Evolutionary conservation across 139 green algal genomes (phyloP).

Genomic region (Chlamydomonas sp.): DNA sequence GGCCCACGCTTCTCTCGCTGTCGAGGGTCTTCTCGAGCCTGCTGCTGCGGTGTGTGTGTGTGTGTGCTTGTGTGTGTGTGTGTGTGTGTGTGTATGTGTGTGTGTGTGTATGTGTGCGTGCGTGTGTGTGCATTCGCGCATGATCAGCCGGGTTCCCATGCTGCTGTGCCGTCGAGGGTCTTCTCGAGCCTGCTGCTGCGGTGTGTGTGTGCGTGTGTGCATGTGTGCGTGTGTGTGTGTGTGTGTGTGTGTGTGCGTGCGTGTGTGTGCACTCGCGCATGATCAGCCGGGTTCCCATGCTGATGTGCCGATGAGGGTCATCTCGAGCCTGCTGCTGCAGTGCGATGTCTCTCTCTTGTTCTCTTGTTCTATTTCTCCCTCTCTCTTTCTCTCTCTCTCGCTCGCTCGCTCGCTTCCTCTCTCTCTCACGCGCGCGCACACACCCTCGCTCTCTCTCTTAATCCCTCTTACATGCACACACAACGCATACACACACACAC

Average conservation of each 20-base stretch:
- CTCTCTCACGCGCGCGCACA: no score
- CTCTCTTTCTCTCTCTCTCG: no score
- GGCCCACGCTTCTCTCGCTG: constrained; percentile 66
- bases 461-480: no score
- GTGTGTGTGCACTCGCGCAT: constrained; percentile 32
- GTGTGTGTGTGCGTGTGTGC: background rate
- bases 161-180: constrained; percentile 53
- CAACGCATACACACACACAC: no score
- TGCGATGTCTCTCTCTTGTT: background rate
- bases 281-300: constrained; percentile 62
- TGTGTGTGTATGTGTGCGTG: background rate
- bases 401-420: no score
- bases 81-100: constrained; percentile 9
- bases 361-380: no score
- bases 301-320: constrained; percentile 55
- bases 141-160: constrained; percentile 62
- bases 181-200: constrained; percentile 30
- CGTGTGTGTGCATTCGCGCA: constrained; percentile 28
- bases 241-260: background rate
- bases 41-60: background rate
- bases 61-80: background rate
- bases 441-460: no score
- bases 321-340: constrained; percentile 22
- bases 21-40: constrained; percentile 37
- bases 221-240: constrained; percentile 4